Evolutionary conservation across 441 rosid species (phyloP).

Genomic region (Pelargonium citronellum): DNA sequence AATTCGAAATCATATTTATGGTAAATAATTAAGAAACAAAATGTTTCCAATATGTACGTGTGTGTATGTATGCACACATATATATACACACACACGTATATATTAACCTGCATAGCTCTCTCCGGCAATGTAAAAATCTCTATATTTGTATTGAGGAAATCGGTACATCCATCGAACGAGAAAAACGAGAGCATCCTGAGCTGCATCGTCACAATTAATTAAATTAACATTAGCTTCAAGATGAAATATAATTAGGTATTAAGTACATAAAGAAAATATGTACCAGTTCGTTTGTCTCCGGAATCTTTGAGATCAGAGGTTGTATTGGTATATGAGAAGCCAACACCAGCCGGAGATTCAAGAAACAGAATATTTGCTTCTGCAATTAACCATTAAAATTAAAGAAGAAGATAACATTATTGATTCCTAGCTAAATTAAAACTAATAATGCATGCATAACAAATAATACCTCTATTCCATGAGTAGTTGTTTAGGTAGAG

Average conservation of each 20-base stretch:
- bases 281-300: constrained; percentile 85
- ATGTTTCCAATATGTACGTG: no score
- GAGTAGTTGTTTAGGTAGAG: constrained; percentile 71
- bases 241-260: no score
- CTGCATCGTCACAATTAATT: constrained; percentile 29
- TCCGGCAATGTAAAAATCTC: constrained; percentile 69
- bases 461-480: constrained; percentile 50
- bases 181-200: constrained; percentile 73
- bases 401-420: no score
- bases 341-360: constrained; percentile 98
- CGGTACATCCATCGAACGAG: constrained; percentile 62
- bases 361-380: constrained; percentile 78
- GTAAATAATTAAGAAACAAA: no score
- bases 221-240: not conserved
- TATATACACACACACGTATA: no score
- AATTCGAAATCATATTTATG: no score
- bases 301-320: constrained; percentile 69
- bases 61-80: no score
- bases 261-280: no score
- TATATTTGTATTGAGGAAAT: constrained; percentile 66
- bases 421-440: no score
- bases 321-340: constrained; percentile 83
- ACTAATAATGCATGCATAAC: no score
- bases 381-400: constrained; percentile 10
- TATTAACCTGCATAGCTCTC: constrained; percentile 68